Conservation (phyloP, 2,329 filamentous ascomycete species). For the Exophiala sideris region DNA sequence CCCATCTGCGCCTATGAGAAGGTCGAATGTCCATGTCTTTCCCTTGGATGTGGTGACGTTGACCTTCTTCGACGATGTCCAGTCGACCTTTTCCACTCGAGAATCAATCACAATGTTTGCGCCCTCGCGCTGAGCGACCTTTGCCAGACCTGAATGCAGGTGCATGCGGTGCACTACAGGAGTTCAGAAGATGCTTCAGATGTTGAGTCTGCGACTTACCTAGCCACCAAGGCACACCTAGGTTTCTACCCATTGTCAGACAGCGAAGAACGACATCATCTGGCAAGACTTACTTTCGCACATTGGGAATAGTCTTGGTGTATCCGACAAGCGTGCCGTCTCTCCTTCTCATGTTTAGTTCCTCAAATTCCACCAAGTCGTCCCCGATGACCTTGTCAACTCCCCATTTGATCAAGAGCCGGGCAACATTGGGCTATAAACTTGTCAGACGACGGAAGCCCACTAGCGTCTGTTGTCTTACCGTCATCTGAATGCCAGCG, state of each 20-base stretch:
- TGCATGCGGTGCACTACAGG: constrained; percentile 46
- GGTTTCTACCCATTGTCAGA: constrained; percentile 9
- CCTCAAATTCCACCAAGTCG: constrained; percentile 40
- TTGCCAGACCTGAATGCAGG: constrained; percentile 43
- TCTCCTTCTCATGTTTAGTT: constrained; percentile 37
- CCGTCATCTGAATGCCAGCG: constrained; percentile 11
- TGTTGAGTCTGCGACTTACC: constrained; percentile 40
- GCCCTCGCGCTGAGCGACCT: constrained; percentile 39
- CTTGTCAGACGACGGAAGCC: too few species aligned
- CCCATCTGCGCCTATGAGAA: constrained; percentile 44
- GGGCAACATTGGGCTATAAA: constrained; percentile 17
- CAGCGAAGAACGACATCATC: neutral
- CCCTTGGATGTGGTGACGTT: constrained; percentile 25
- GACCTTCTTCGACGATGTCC: constrained; percentile 18
- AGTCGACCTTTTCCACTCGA: constrained; percentile 35
- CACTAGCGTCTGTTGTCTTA: too few species aligned
- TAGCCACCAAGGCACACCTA: constrained; percentile 31
- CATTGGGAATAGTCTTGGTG: constrained; percentile 31
- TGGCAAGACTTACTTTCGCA: constrained; percentile 7
- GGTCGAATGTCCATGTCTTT: constrained; percentile 33
- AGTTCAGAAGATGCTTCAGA: constrained; percentile 39
- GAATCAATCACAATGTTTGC: constrained; percentile 38
- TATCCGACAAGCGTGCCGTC: constrained; percentile 38
- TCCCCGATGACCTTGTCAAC: constrained; percentile 41
- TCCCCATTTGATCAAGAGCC: constrained; percentile 40